These are phyloP conservation scores for Epichloe sibirici DNA, from an alignment of 2,329 filamentous ascomycete genomes.

Conservation along the genomic window DNA sequence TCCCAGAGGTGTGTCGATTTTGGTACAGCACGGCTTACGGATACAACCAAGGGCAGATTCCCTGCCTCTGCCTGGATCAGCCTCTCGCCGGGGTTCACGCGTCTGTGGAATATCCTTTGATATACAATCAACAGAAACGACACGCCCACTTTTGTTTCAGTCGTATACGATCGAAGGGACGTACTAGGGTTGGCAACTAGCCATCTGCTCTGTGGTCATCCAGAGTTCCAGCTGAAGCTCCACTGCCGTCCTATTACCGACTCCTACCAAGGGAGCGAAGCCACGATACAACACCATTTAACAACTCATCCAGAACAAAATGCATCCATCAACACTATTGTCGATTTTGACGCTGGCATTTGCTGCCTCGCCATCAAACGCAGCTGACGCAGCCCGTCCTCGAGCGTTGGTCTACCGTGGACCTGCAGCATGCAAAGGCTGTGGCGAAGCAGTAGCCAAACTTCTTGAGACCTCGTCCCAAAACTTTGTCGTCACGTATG, in stretches of 20 bases:
- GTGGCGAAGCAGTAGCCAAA: slow-evolving; percentile 9
- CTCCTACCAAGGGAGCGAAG: neutral
- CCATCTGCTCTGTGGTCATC: too few species aligned
- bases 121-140: too few species aligned
- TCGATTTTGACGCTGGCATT: neutral
- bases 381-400: neutral
- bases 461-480: slow-evolving; percentile 11
- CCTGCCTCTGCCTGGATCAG: too few species aligned
- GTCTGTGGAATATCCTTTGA: too few species aligned
- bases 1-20: too few species aligned
- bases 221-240: neutral
- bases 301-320: neutral
- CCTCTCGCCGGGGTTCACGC: too few species aligned
- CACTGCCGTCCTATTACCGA: neutral
- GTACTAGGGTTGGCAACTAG: neutral
- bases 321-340: neutral
- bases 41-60: too few species aligned
- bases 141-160: too few species aligned
- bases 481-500: slow-evolving; percentile 11
- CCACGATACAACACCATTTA: too few species aligned
- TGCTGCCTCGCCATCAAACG: neutral
- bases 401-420: slow-evolving; percentile 13
- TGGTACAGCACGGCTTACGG: too few species aligned
- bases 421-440: slow-evolving; percentile 9
- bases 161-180: too few species aligned